These are phyloP conservation scores for Scutellaria minor DNA, from an alignment of 257 asterid genomes.

Conservation along the genomic window DNA sequence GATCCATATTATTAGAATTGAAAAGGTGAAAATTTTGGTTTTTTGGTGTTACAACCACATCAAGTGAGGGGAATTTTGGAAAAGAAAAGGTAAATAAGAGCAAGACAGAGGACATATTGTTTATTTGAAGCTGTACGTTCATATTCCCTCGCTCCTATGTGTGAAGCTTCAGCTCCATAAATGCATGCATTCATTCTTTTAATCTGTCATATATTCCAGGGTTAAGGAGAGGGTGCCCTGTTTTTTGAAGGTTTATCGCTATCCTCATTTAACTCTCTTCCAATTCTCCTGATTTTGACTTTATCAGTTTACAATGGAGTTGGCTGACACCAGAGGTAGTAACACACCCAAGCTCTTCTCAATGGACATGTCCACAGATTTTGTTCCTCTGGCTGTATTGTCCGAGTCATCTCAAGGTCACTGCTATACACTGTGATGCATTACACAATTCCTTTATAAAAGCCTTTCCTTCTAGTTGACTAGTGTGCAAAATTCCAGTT, in stretches of 20 bases:
- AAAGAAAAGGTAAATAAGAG: not conserved
- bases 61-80: not conserved
- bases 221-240: constrained; percentile 30
- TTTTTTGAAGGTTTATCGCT: constrained; percentile 12
- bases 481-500: not conserved
- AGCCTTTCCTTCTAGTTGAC: no score
- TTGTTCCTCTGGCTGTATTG: constrained; percentile 82
- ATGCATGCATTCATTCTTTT: constrained; percentile 19
- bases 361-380: constrained; percentile 89
- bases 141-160: not conserved
- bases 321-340: constrained; percentile 61
- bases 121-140: constrained; percentile 15
- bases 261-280: constrained; percentile 32
- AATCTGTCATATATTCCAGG: constrained; percentile 36
- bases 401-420: constrained; percentile 83
- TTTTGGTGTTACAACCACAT: not conserved
- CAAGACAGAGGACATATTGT: not conserved
- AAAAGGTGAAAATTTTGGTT: not conserved
- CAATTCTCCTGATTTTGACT: constrained; percentile 34
- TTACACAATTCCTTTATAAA: not conserved
- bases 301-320: constrained; percentile 86
- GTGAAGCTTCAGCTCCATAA: constrained; percentile 2
- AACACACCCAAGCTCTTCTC: constrained; percentile 68
- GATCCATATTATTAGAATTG: not conserved
- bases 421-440: constrained; percentile 23